These are phyloP conservation scores for Physaria fendleri DNA, from an alignment of 345 rosid genomes.

Conservation along the genomic window DNA sequence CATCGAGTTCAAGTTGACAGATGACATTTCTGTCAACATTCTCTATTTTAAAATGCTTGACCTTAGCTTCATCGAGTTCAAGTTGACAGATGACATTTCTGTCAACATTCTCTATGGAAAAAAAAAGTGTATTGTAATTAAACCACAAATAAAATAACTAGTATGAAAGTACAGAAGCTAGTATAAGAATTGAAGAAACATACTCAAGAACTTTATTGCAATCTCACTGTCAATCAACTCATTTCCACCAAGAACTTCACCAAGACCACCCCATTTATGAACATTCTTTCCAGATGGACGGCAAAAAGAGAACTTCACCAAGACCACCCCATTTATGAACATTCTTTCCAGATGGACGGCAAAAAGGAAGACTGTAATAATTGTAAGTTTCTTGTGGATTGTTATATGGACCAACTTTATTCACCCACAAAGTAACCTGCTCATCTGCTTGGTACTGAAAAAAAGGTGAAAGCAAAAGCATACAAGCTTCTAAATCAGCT, in stretches of 20 bases:
- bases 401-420: conserved; percentile 98
- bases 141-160: neutral
- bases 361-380: conserved; percentile 97
- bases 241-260: conserved; percentile 99
- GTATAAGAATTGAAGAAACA: conserved; percentile 18
- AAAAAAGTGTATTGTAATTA: neutral
- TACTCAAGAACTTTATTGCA: conserved; percentile 79
- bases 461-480: conserved; percentile 19
- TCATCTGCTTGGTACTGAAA: conserved; percentile 85
- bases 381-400: conserved; percentile 99
- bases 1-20: conserved; percentile 60
- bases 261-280: conserved; percentile 99
- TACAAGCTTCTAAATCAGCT: neutral
- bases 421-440: conserved; percentile 89
- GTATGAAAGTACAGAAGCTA: neutral
- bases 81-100: conserved; percentile 53
- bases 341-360: conserved; percentile 50
- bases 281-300: conserved; percentile 48
- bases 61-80: conserved; percentile 58
- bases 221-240: conserved; percentile 95
- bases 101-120: conserved; percentile 52
- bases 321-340: conserved; percentile 99
- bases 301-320: conserved; percentile 98
- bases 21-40: conserved; percentile 52
- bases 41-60: conserved; percentile 75